Conservation (phyloP, 345 rosid species). For the Hibiscus mutabilis region DNA sequence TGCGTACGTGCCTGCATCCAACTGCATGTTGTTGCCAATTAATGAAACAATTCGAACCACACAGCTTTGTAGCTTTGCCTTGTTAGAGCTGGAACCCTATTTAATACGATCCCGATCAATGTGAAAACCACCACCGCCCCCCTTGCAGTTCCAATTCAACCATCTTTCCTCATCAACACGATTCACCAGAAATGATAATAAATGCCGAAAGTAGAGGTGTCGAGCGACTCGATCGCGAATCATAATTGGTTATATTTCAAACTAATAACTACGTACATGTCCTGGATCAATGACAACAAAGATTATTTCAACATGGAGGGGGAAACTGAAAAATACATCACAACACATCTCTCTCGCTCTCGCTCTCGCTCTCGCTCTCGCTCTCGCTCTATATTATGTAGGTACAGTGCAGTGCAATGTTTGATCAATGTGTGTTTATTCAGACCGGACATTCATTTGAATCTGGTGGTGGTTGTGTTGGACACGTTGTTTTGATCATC, state of each 20-base stretch:
- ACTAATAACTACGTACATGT: background rate
- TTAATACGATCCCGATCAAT: background rate
- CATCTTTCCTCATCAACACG: background rate
- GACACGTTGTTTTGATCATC: background rate
- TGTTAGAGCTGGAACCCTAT: background rate
- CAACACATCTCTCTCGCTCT: background rate
- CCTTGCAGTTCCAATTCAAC: too few relatives aligned
- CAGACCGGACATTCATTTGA: slow-evolving; percentile 23
- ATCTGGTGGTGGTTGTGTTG: slow-evolving; percentile 6
- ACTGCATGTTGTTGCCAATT: background rate
- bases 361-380: too few relatives aligned
- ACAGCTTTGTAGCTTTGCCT: background rate
- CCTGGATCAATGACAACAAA: background rate
- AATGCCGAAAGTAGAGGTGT: background rate
- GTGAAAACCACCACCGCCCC: background rate
- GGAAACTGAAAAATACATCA: too few relatives aligned
- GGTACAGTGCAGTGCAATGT: too few relatives aligned
- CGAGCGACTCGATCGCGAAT: background rate
- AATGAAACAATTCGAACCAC: background rate
- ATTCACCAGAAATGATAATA: background rate
- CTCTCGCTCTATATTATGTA: too few relatives aligned
- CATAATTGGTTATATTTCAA: background rate
- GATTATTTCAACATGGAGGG: background rate
- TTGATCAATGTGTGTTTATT: too few relatives aligned
- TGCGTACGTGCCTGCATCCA: too few relatives aligned